Conservation (phyloP, 2,329 filamentous ascomycete genomes). For the Diplodia corticola region DNA sequence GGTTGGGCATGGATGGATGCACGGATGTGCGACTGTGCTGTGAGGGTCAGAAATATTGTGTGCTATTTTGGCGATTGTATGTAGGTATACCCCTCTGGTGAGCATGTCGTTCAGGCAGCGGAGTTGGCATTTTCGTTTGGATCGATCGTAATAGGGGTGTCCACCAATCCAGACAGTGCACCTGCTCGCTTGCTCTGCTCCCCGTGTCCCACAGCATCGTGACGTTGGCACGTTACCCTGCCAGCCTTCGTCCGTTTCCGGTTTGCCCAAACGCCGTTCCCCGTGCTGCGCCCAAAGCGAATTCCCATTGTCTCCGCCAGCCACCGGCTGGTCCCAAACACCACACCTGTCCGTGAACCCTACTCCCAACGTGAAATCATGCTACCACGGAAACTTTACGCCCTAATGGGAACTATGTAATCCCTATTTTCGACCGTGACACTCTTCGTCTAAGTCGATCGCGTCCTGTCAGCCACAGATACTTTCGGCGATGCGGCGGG, state of each 20-base stretch:
- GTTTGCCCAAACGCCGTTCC: background rate
- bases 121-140: background rate
- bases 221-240: background rate
- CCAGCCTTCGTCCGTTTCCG: background rate
- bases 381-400: slow-evolving; percentile 5
- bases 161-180: background rate
- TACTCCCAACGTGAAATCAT: background rate
- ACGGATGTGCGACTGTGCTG: too few relatives aligned
- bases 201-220: background rate
- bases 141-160: background rate
- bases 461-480: background rate
- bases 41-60: too few relatives aligned
- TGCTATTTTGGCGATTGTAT: background rate
- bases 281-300: background rate
- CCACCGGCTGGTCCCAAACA: background rate
- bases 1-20: too few relatives aligned
- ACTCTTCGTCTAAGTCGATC: slow-evolving; percentile 49
- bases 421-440: slow-evolving; percentile 55
- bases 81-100: slow-evolving; percentile 11
- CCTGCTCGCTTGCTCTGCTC: background rate
- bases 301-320: background rate
- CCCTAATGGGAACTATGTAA: slow-evolving; percentile 37
- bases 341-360: background rate
- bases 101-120: background rate
- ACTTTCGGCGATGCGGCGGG: background rate